Conservation (phyloP, 148 eudicot species). For the Nepenthes mirabilis region DNA sequence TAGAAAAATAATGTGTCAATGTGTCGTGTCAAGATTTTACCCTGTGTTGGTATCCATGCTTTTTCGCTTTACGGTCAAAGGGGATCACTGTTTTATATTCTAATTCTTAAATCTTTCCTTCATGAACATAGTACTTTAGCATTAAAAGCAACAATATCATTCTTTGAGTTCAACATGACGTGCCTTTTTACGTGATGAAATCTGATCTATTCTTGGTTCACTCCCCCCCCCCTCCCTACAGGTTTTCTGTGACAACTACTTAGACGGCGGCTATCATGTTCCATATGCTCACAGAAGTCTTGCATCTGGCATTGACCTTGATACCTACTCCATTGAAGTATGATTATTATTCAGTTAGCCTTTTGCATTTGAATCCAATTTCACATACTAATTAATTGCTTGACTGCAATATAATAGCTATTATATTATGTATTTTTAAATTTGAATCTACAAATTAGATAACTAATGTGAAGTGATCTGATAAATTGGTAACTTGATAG, state of each 20-base stretch:
- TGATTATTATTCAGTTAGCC: constrained; percentile 4
- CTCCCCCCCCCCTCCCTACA: constrained; percentile 9
- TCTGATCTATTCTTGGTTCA: not conserved
- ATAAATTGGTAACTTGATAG: too few relatives aligned
- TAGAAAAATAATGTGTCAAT: not conserved
- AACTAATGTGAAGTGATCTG: too few relatives aligned
- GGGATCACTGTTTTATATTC: not conserved
- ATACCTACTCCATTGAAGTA: constrained; percentile 54
- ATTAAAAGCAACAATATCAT: not conserved
- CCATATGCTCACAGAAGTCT: constrained; percentile 71
- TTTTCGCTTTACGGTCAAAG: too few relatives aligned
- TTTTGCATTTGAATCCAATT: too few relatives aligned
- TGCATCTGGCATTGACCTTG: constrained; percentile 57
- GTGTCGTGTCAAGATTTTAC: too few relatives aligned
- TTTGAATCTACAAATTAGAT: too few relatives aligned
- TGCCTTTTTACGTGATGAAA: not conserved
- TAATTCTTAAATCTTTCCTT: not conserved
- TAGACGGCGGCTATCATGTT: constrained; percentile 77
- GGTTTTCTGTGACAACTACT: constrained; percentile 76
- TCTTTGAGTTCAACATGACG: not conserved
- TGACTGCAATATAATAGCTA: too few relatives aligned
- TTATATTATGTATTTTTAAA: too few relatives aligned
- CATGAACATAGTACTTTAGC: not conserved
- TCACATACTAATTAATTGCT: too few relatives aligned
- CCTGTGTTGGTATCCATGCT: too few relatives aligned